Conservation (phyloP, 352 stramenopile genomes). For the Aphanomyces cochlioides region DNA sequence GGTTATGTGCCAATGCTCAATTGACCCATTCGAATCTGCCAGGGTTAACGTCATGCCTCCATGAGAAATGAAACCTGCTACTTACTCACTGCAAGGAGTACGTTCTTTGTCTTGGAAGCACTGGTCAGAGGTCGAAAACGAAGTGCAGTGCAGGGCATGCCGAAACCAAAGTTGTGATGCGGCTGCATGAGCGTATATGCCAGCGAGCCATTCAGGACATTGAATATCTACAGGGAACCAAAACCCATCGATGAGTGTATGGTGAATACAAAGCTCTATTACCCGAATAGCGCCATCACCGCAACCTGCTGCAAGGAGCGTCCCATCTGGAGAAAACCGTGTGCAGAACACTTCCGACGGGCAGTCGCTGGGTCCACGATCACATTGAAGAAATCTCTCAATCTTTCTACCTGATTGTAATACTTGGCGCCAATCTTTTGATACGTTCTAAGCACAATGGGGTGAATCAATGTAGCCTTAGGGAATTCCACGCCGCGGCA, state of each 20-base stretch:
- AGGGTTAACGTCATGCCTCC: conserved; percentile 22
- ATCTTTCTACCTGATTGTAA: conserved; percentile 60
- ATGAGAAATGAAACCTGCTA: conserved; percentile 17
- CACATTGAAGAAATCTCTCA: background rate
- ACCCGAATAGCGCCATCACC: conserved; percentile 80
- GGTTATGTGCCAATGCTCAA: conserved; percentile 92
- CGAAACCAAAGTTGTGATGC: conserved; percentile 59
- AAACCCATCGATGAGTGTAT: background rate
- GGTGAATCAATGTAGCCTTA: too few relatives aligned
- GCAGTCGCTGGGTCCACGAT: conserved; percentile 47
- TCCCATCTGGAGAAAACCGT: conserved; percentile 79
- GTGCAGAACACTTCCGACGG: conserved; percentile 87
- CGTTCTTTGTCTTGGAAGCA: conserved; percentile 88
- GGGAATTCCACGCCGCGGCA: background rate
- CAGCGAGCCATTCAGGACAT: conserved; percentile 67
- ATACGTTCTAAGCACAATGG: conserved; percentile 32
- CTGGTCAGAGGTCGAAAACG: conserved; percentile 74
- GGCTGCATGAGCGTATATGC: conserved; percentile 83
- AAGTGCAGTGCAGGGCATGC: conserved; percentile 80
- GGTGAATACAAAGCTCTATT: background rate
- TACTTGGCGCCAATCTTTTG: conserved; percentile 68
- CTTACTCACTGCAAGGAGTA: conserved; percentile 84
- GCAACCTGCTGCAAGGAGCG: conserved; percentile 76
- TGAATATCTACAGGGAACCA: conserved; percentile 48
- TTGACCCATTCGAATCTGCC: conserved; percentile 77